Percentiles rank a stretch among this genome's conserved stretches.
These are phyloP conservation scores for Naganishia vaughanmartiniae DNA, from an alignment of 768 basidiomycete species.

Conservation along the genomic window DNA sequence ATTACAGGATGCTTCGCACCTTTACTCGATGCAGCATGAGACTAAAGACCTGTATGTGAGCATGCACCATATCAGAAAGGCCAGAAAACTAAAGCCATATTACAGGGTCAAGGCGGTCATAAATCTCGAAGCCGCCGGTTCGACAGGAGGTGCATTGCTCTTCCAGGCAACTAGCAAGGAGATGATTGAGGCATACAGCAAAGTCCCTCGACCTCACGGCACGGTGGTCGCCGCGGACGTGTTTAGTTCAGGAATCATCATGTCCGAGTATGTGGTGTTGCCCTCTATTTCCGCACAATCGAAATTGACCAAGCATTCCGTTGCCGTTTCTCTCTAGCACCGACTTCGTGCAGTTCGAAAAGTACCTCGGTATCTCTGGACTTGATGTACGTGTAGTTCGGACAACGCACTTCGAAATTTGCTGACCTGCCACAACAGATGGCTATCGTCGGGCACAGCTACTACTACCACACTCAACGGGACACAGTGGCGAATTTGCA, in stretches of 20 bases:
- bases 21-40: slow-evolving; percentile 86
- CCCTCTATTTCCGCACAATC: slow-evolving; percentile 36
- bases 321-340: slow-evolving; percentile 59
- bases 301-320: background rate
- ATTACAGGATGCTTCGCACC: slow-evolving; percentile 88
- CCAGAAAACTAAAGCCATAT: background rate
- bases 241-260: slow-evolving; percentile 82
- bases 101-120: slow-evolving; percentile 77
- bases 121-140: slow-evolving; percentile 91
- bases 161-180: slow-evolving; percentile 95
- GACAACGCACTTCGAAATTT: background rate
- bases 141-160: slow-evolving; percentile 78
- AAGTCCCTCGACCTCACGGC: slow-evolving; percentile 81
- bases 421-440: slow-evolving; percentile 56
- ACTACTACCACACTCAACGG: slow-evolving; percentile 89
- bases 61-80: background rate
- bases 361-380: slow-evolving; percentile 84
- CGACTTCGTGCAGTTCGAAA: slow-evolving; percentile 90
- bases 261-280: slow-evolving; percentile 67
- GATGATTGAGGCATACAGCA: slow-evolving; percentile 87
- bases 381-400: slow-evolving; percentile 64
- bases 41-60: slow-evolving; percentile 63
- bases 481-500: slow-evolving; percentile 82
- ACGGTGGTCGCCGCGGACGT: slow-evolving; percentile 87
- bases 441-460: slow-evolving; percentile 86